phyloP scores from a whole-genome alignment of 768 basidiomycete genomes.

The Termitomyces sp. region DNA sequence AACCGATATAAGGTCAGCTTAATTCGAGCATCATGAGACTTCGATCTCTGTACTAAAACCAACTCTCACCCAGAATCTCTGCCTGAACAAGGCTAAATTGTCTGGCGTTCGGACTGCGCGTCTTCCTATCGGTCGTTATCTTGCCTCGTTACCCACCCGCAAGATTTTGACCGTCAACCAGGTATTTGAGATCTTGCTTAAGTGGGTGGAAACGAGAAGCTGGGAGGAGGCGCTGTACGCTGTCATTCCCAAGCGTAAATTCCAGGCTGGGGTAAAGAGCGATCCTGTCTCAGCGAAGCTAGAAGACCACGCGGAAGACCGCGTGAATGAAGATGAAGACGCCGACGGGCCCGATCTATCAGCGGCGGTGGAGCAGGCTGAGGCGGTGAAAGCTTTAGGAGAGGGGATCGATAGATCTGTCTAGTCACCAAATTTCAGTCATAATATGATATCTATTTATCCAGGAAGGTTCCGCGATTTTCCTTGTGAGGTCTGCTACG shows the following conservation, averaged over 20 bases:
- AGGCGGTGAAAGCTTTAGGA: constrained; percentile 1
- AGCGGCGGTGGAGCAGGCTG: constrained; percentile 1
- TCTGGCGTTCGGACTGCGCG: constrained; percentile 80
- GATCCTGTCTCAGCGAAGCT: constrained; percentile 10
- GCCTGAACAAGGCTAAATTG: constrained; percentile 76
- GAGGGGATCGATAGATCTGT: constrained; percentile 3
- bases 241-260: constrained; percentile 93
- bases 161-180: constrained; percentile 98
- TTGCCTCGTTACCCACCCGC: constrained; percentile 78
- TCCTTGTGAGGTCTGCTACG: not conserved
- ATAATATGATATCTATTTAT: not conserved
- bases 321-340: constrained; percentile 14
- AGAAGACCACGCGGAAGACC: constrained; percentile 8
- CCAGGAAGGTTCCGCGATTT: constrained; percentile 4
- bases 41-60: constrained; percentile 1
- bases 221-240: constrained; percentile 86
- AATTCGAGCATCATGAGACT: not conserved
- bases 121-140: constrained; percentile 90
- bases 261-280: constrained; percentile 43
- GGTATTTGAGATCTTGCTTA: constrained; percentile 86
- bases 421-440: not conserved
- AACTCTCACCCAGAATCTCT: constrained; percentile 61
- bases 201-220: constrained; percentile 79
- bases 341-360: not conserved
- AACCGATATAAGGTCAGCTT: constrained; percentile 85